Conservation (phyloP, 2,329 filamentous ascomycete genomes). For the Venturia oleaginea region DNA sequence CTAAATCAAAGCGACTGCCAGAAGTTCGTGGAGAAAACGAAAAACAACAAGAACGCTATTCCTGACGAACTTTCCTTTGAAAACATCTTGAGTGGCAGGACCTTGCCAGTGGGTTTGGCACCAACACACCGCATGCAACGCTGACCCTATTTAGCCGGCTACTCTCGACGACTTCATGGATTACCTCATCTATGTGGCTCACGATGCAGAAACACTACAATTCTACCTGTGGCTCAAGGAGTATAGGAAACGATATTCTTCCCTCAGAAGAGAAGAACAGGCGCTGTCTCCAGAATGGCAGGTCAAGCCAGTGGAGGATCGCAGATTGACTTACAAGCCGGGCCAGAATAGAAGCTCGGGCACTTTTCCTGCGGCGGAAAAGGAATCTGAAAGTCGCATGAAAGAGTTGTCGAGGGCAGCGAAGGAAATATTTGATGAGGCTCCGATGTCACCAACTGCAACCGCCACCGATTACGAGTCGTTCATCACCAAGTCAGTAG, state of each 20-base stretch:
- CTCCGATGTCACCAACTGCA: not conserved
- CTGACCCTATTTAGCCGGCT: not conserved
- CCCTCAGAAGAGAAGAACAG: constrained; percentile 20
- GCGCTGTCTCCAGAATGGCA: constrained; percentile 22
- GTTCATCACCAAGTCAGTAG: constrained; percentile 12
- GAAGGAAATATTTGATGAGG: constrained; percentile 8
- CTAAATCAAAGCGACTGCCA: constrained; percentile 16
- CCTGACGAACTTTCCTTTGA: constrained; percentile 12
- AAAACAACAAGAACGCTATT: constrained; percentile 11
- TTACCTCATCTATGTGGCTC: constrained; percentile 12
- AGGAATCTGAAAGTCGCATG: not conserved
- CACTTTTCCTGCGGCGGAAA: not conserved
- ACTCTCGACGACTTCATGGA: constrained; percentile 14
- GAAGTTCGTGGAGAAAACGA: constrained; percentile 15
- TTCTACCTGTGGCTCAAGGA: constrained; percentile 18
- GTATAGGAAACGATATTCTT: constrained; percentile 17
- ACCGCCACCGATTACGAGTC: constrained; percentile 13
- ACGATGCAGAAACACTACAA: constrained; percentile 18
- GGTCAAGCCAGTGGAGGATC: not conserved
- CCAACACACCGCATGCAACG: not conserved
- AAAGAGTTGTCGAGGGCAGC: not conserved
- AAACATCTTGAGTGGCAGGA: constrained; percentile 5
- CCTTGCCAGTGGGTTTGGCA: constrained; percentile 7
- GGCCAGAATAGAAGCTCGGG: not conserved
- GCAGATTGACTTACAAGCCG: not conserved